Evolutionary conservation across 2,329 filamentous ascomycete species (phyloP), one percentile per base, ranked within the genome.

Genomic region (Penicillium aurantiogriseum): DNA sequence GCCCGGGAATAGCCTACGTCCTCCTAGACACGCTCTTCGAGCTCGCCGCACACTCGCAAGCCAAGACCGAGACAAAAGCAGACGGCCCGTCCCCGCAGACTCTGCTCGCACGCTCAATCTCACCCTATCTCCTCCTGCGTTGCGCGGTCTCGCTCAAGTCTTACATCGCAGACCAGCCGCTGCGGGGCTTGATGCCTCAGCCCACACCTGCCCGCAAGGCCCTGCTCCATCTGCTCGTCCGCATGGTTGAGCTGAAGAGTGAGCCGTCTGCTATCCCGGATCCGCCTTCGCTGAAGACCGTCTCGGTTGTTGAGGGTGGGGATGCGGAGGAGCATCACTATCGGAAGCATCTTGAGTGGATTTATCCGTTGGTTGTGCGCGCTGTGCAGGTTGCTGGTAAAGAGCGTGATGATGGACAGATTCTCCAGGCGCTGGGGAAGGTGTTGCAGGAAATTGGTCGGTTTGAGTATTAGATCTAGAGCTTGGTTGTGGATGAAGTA

Each of bases 151-250:
- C 90, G 0, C 77, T 97, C n/a, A 87, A 91, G 55, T 82, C 88
- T 0, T 97, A 96, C 70, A 87, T 95, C 45, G 90, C 92, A 4
- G 94, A 99, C 72, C 93, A 97, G 70, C 92, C 93, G 0, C 79
- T 99, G 21, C 83, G 94, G 15, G 92, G 94, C 0, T 84, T 87
- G 49, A 94, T 95, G 86, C 94, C 94, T 5, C 90, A 94, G 71
- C 93, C 93, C 0, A 80, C 91, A 5, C 88, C 86, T 9, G 90
- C 96, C 69, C 84, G 90, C 43, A 87, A 84, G 60, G 94, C 96
- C 70, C 77, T 99, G 11, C 71, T 89, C 5, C 88, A 90, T 67
- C 81, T 92, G 25, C 78, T 97, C 19, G 76, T 79, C 48, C 79
- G 84, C 45, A 78, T 96, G 35, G 83, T 89, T 1, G 79, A 81